Evolutionary conservation across 352 stramenopile species (phyloP).

Genomic region (Phytophthora fragariae): DNA sequence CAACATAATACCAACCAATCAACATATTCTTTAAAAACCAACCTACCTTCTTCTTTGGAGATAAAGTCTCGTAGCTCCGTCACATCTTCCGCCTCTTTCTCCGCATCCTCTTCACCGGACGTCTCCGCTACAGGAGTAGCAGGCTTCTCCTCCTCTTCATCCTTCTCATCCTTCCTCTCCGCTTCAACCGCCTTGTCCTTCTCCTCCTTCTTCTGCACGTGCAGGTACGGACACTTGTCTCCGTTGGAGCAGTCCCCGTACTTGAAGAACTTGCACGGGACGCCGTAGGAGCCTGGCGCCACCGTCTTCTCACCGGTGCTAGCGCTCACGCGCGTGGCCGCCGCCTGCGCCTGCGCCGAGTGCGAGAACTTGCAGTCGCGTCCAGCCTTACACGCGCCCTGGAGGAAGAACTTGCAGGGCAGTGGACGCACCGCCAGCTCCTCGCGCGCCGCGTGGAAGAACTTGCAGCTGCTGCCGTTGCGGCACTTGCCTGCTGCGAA

Average conservation of each 20-base stretch:
- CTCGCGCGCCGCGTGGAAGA: slow-evolving; percentile 60
- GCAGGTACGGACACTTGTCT: slow-evolving; percentile 71
- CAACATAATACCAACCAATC: not conserved
- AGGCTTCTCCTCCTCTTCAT: slow-evolving; percentile 44
- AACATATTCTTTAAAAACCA: not conserved
- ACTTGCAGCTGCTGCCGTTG: slow-evolving; percentile 70
- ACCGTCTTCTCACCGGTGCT: slow-evolving; percentile 57
- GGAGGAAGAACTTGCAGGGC: slow-evolving; percentile 80
- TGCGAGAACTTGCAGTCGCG: slow-evolving; percentile 78
- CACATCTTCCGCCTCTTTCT: slow-evolving; percentile 41
- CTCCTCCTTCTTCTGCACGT: slow-evolving; percentile 46
- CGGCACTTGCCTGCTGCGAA: slow-evolving; percentile 77
- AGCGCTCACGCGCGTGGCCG: slow-evolving; percentile 40
- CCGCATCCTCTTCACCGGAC: slow-evolving; percentile 22
- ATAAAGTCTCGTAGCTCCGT: slow-evolving; percentile 79
- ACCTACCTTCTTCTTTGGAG: slow-evolving; percentile 76
- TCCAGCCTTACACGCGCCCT: slow-evolving; percentile 67
- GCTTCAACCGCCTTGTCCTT: slow-evolving; percentile 21
- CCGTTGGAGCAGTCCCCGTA: slow-evolving; percentile 68
- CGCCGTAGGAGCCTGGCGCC: slow-evolving; percentile 50
- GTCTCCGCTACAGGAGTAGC: slow-evolving; percentile 14
- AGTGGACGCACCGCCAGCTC: slow-evolving; percentile 48
- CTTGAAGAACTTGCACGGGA: slow-evolving; percentile 82
- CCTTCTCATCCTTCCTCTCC: slow-evolving; percentile 22
- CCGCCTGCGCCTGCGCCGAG: slow-evolving; percentile 30